Evolutionary conservation across 495 filamentous ascomycete species (phyloP).

Genomic region (Terfezia boudieri): DNA sequence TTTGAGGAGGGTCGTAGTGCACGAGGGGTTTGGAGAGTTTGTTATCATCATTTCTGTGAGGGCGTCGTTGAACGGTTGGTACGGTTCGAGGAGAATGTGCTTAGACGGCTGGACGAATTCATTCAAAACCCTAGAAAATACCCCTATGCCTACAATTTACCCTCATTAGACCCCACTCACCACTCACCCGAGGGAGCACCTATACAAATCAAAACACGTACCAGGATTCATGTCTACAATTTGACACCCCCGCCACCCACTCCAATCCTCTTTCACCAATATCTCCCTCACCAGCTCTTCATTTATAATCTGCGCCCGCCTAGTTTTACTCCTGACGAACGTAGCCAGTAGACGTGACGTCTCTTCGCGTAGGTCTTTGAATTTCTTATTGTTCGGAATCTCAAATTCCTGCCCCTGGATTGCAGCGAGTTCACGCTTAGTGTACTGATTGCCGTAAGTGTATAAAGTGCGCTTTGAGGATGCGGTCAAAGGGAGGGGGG

Average conservation of each 20-base stretch:
- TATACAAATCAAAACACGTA: not conserved
- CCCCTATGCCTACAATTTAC: slow-evolving; percentile 20
- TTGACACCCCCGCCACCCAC: slow-evolving; percentile 58
- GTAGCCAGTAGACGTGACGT: too few species aligned
- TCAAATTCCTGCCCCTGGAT: too few species aligned
- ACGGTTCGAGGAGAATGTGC: slow-evolving; percentile 60
- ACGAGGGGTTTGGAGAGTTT: not conserved
- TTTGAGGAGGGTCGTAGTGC: not conserved
- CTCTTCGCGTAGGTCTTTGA: too few species aligned
- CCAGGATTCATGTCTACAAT: slow-evolving; percentile 78
- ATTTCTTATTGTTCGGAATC: too few species aligned
- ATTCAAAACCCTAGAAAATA: slow-evolving; percentile 57
- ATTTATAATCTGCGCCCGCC: not conserved
- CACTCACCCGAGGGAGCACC: not conserved
- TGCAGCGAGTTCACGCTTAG: too few species aligned
- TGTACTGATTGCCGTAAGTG: too few species aligned
- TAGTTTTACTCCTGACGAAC: not conserved
- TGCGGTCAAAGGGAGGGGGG: too few species aligned
- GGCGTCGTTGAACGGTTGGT: slow-evolving; percentile 29
- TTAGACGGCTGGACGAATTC: slow-evolving; percentile 48
- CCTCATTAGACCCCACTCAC: not conserved
- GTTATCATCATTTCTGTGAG: slow-evolving; percentile 30
- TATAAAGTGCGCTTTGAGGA: too few species aligned
- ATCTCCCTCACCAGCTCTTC: slow-evolving; percentile 48
- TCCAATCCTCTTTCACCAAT: slow-evolving; percentile 42